Evolutionary conservation across 768 basidiomycete species (phyloP).

Genomic region (Chiua virens): DNA sequence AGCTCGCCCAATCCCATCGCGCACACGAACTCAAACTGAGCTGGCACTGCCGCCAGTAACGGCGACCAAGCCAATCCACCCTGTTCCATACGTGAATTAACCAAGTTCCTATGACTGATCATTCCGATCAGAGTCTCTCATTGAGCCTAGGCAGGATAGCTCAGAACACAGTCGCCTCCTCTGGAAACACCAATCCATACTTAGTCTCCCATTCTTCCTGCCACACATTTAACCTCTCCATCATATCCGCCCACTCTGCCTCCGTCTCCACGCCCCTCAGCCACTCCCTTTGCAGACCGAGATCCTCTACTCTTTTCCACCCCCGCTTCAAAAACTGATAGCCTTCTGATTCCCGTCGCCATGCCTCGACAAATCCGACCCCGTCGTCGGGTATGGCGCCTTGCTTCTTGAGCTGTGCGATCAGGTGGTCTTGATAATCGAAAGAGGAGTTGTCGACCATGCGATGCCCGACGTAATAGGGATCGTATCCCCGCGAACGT

Average conservation of each 20-base stretch:
- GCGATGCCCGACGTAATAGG: conserved; percentile 48
- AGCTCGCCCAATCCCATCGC: too few species aligned
- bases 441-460: conserved; percentile 34
- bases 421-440: conserved; percentile 42
- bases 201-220: conserved; percentile 52
- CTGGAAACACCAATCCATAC: conserved; percentile 12
- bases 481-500: conserved; percentile 46
- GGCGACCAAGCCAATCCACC: too few species aligned
- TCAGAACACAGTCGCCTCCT: conserved; percentile 10
- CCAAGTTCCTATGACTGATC: too few species aligned
- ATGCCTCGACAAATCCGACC: conserved; percentile 47
- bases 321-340: conserved; percentile 37
- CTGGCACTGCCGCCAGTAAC: too few species aligned
- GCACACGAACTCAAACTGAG: too few species aligned
- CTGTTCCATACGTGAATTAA: too few species aligned
- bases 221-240: conserved; percentile 49
- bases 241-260: conserved; percentile 49
- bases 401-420: conserved; percentile 8
- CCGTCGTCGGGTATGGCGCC: conserved; percentile 44
- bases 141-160: too few species aligned
- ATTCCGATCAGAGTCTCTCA: too few species aligned
- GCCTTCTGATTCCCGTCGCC: conserved; percentile 40
- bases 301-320: conserved; percentile 47
- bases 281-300: conserved; percentile 43
- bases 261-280: conserved; percentile 50